Base-by-base conservation (phyloP, 164 flowering plant species). In the Malania oleifera region DNA sequence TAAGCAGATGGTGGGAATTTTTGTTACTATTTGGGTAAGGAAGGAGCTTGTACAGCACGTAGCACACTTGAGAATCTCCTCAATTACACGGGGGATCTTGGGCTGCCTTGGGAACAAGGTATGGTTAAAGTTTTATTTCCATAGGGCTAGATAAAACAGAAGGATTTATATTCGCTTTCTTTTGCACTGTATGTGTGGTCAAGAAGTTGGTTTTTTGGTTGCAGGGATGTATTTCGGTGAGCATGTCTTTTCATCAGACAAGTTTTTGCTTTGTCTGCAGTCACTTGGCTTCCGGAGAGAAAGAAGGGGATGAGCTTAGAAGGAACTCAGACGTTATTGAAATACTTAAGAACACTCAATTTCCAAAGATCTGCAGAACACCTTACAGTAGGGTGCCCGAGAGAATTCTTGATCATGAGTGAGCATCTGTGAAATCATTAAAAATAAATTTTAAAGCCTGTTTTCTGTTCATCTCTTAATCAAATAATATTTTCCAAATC, bases 1-100 rank as follows among this genome's bases (percentile, higher is more conserved):
- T 72, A 89, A 85, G 74, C 91, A 83, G 56, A 89, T 89, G 96
- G 96, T 89, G 47, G 96, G 96, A 13, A 83, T 89, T 34, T 89
- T 89, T 56, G 70, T 89, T 2, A 75, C 86, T 1, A 60, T 89
- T 27, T 89, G 96, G 96, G 74, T 71, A 59, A 79, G 64, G 62
- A 80, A 69, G 43, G 91, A 85, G 67, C 83, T 82, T 54, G 80
- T 82, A 34, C 87, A 71, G 54, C 77, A 84, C 52, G 73, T 89
- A 1, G 56, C 88, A 57, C 95, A 89, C 68, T 46, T 89, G 65
- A 81, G 89, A 64, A 56, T 77, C 41, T 83, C 84, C 18, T 76
- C 79, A 31, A 56, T 81, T 9, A 72, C 80, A 28, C 82, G 95
- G 18, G 96, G 96, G 35, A 86, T 89, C 63, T 73, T 89, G 87